Conservation (phyloP, 129 eudicot genomes). For the Flaveria linearis region DNA sequence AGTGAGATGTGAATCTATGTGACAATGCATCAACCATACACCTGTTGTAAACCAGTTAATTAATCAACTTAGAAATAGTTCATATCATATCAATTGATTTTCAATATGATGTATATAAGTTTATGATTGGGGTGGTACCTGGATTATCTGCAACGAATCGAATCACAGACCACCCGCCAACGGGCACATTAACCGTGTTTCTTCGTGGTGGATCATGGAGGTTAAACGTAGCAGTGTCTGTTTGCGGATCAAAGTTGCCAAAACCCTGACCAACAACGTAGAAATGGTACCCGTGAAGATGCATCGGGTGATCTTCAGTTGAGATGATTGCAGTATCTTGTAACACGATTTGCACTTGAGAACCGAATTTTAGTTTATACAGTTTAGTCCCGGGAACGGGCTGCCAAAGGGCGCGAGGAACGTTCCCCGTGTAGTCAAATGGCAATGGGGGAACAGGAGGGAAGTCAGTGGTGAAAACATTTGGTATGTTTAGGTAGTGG, state of each 20-base stretch:
- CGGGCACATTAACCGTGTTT: conserved; percentile 61
- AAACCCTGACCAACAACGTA: conserved; percentile 64
- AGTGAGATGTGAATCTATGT: conserved; percentile 55
- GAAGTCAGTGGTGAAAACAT: conserved; percentile 65
- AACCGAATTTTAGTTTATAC: conserved; percentile 59
- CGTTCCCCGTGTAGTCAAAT: conserved; percentile 80
- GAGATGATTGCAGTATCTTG: conserved; percentile 60
- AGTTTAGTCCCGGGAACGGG: conserved; percentile 55
- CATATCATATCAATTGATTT: background rate
- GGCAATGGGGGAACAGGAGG: conserved; percentile 61
- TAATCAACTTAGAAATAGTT: background rate
- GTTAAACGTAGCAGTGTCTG: conserved; percentile 52
- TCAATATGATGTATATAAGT: background rate
- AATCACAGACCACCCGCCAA: conserved; percentile 73
- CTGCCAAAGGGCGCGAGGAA: conserved; percentile 64
- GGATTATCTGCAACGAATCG: conserved; percentile 75
- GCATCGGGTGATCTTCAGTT: conserved; percentile 67
- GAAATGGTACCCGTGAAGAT: conserved; percentile 75
- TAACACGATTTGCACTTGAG: conserved; percentile 55
- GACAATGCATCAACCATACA: conserved; percentile 35
- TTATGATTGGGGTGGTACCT: conserved; percentile 32
- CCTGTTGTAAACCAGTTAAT: conserved; percentile 10
- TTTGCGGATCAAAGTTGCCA: conserved; percentile 60
- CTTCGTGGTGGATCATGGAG: conserved; percentile 70
- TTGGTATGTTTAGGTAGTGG: conserved; percentile 52